Conservation (phyloP, 306 rosid species). For the Acmispon strigosus region DNA sequence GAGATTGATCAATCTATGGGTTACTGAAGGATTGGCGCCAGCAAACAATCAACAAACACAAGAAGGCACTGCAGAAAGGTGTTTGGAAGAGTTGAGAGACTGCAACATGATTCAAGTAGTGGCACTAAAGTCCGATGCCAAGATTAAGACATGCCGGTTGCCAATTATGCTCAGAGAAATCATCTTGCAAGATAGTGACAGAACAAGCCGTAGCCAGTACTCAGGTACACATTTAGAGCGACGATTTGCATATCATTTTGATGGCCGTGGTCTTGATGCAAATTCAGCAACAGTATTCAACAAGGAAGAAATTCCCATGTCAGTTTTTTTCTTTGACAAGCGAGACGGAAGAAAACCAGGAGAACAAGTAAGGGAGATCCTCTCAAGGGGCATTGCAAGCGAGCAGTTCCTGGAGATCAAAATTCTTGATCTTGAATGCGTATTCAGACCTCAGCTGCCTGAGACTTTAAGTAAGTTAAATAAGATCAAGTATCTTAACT, state of each 20-base stretch:
- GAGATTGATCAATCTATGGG: constrained; percentile 36
- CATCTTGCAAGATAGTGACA: not conserved
- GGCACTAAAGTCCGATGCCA: constrained; percentile 22
- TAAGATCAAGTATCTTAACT: constrained; percentile 25
- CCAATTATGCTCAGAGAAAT: constrained; percentile 15
- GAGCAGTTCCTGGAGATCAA: constrained; percentile 17
- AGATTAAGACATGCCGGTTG: constrained; percentile 27
- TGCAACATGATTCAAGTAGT: constrained; percentile 24
- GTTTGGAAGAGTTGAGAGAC: constrained; percentile 6
- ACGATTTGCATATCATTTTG: constrained; percentile 10
- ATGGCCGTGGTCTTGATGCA: not conserved
- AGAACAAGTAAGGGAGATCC: constrained; percentile 14
- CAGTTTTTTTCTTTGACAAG: constrained; percentile 24
- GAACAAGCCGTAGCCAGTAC: not conserved
- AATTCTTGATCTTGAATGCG: constrained; percentile 20
- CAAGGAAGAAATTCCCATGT: not conserved
- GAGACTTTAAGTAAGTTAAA: not conserved
- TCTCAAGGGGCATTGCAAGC: constrained; percentile 3
- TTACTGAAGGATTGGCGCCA: constrained; percentile 25
- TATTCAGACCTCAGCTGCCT: constrained; percentile 37
- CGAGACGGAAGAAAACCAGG: constrained; percentile 33
- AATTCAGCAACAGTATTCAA: not conserved
- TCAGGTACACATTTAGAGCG: not conserved
- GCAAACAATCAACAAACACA: not conserved
- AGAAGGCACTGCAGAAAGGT: constrained; percentile 17